Evolutionary conservation across 768 basidiomycete genomes (phyloP).

Genomic region (Amanita rubescens): DNA sequence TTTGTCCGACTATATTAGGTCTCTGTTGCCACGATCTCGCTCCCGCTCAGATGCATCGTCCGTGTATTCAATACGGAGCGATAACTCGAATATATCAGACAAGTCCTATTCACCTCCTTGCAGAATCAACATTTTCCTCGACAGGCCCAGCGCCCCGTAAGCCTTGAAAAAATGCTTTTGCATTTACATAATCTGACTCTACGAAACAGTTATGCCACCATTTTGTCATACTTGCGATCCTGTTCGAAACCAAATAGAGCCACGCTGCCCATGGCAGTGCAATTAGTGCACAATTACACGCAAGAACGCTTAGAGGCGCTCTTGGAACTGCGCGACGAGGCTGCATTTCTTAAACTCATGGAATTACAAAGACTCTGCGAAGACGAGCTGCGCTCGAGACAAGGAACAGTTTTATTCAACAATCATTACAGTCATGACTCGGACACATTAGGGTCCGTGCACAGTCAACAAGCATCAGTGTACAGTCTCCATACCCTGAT

Average conservation of each 20-base stretch:
- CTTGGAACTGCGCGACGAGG: conserved; percentile 74
- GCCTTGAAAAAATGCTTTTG: conserved; percentile 20
- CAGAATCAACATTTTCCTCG: conserved; percentile 67
- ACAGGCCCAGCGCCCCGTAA: conserved; percentile 74
- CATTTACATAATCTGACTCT: background rate
- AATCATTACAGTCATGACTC: conserved; percentile 26
- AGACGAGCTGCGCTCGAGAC: conserved; percentile 54
- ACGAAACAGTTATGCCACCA: conserved; percentile 52
- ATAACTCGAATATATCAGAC: conserved; percentile 49
- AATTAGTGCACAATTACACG: conserved; percentile 14
- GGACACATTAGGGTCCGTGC: conserved; percentile 28
- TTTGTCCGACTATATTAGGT: conserved; percentile 48
- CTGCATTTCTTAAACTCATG: conserved; percentile 63
- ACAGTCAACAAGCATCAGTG: conserved; percentile 47
- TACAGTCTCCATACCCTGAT: conserved; percentile 55
- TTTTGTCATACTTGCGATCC: conserved; percentile 67
- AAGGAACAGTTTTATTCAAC: conserved; percentile 33
- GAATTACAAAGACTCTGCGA: conserved; percentile 58
- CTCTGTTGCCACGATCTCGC: conserved; percentile 31
- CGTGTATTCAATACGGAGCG: conserved; percentile 45
- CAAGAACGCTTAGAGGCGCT: conserved; percentile 53
- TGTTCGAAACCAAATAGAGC: conserved; percentile 14
- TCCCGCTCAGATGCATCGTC: conserved; percentile 44
- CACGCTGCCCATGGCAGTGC: conserved; percentile 1
- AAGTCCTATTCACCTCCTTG: conserved; percentile 32